Percentiles rank a stretch among this genome's conserved stretches.
These are phyloP conservation scores for Ganoderma multipileum DNA, from an alignment of 1,284 basidiomycete genomes.

Conservation along the genomic window DNA sequence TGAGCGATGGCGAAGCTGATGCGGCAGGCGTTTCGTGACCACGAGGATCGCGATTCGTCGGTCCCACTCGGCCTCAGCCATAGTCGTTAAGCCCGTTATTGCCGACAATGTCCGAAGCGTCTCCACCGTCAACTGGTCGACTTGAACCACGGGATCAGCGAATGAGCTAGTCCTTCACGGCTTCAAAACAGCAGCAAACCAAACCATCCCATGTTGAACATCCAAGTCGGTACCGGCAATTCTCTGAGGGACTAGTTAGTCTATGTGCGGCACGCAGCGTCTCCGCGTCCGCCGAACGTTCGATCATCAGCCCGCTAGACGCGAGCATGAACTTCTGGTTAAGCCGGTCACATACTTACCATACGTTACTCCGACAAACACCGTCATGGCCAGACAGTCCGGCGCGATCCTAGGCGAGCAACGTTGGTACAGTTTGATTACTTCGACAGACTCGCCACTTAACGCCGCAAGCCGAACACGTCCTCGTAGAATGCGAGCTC, in stretches of 20 bases:
- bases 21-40: neutral
- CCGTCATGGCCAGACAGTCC: neutral
- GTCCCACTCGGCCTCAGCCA: neutral
- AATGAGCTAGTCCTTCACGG: neutral
- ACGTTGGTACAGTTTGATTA: neutral
- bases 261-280: neutral
- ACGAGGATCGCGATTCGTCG: neutral
- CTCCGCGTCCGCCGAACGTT: neutral
- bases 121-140: neutral
- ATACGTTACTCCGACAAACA: neutral
- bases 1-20: neutral
- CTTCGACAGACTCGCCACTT: neutral
- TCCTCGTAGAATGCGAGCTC: constrained; percentile 50
- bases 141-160: neutral
- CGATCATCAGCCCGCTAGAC: neutral
- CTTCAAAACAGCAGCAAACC: neutral
- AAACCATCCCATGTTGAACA: neutral
- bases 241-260: neutral
- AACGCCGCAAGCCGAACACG: constrained; percentile 32
- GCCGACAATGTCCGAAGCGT: neutral
- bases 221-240: neutral
- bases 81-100: neutral
- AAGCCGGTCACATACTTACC: neutral
- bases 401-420: neutral
- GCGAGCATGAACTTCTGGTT: neutral